Conservation (phyloP, 768 basidiomycete species). For the Suillus cothurnatus region DNA sequence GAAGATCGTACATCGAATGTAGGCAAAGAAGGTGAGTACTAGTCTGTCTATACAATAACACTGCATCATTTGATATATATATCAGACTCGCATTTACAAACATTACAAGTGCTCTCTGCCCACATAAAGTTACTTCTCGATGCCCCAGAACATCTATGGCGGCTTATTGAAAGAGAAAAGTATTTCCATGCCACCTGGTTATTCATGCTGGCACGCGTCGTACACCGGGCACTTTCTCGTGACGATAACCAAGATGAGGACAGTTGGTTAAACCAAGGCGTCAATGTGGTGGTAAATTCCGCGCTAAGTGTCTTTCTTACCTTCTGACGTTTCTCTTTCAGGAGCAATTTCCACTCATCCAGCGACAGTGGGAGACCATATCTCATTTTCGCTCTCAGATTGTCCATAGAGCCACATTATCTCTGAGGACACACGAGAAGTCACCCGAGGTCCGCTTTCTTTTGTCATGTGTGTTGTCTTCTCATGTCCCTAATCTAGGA, state of each 20-base stretch:
- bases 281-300: conserved; percentile 59
- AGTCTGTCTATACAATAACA: not conserved
- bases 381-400: conserved; percentile 88
- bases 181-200: conserved; percentile 87
- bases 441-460: conserved; percentile 50
- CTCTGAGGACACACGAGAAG: conserved; percentile 63
- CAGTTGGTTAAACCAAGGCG: conserved; percentile 57
- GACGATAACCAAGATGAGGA: conserved; percentile 68
- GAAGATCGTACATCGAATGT: conserved; percentile 42
- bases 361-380: conserved; percentile 92
- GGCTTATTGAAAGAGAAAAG: conserved; percentile 76
- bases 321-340: conserved; percentile 29
- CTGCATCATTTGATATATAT: conserved; percentile 7
- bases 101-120: conserved; percentile 76
- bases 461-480: not conserved
- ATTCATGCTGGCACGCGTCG: conserved; percentile 83
- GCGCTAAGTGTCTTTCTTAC: not conserved
- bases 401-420: conserved; percentile 81
- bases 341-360: conserved; percentile 87
- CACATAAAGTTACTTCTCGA: conserved; percentile 92
- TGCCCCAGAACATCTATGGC: conserved; percentile 90
- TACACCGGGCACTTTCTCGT: conserved; percentile 71
- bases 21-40: conserved; percentile 46
- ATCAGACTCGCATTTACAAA: conserved; percentile 66
- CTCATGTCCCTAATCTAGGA: conserved; percentile 44